Base-by-base conservation (phyloP, 352 stramenopile species). In the Sclerospora graminicola region DNA sequence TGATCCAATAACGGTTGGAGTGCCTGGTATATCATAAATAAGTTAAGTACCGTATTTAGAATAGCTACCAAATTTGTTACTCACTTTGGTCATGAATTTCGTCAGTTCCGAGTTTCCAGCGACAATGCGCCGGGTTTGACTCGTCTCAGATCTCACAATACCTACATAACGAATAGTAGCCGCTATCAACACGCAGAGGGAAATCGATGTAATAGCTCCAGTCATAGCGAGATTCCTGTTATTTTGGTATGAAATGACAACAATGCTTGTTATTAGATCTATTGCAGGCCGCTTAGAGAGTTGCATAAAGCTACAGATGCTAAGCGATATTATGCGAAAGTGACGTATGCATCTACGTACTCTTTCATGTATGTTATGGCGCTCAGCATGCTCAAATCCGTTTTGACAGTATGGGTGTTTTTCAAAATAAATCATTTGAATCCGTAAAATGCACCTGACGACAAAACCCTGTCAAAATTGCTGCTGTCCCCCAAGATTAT, bases 81-180 rank as follows among this genome's bases (percentile, higher is more conserved):
- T 36, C 47, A 83, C 74, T 15, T 29, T 46, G n/a, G 66, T 38
- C 43, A 91, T 46, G 46, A 81, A 87, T 37, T 63, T 45, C 45
- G 89, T 89, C 34, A 91, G 57, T 38, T 70, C 52, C 8, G 80
- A 91, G 7, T 61, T 57, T 18, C 69, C 69, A 15, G 62, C 69
- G 13, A 89, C 46, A 33, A 89, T 81, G 48, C 76, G 73, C 41
- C 66, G 69, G 44, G 51, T 44, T 11, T 16, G 35, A 19, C 31
- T 13, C 7, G 35, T 32, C 19, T 43, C 52, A 54, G 45, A 43
- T 2, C 29, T 8, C n/a, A 33, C 41, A 16, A 54, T 28, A 23
- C 52, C 34, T 3, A 26, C 6, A 6, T 6, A 7, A 7, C 6
- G 3, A 26, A 26, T 26, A n/a, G 48, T 49, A 20, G 51, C 53